Base-by-base conservation (phyloP, 495 filamentous ascomycete species). In the Lophiotrema nucula region DNA sequence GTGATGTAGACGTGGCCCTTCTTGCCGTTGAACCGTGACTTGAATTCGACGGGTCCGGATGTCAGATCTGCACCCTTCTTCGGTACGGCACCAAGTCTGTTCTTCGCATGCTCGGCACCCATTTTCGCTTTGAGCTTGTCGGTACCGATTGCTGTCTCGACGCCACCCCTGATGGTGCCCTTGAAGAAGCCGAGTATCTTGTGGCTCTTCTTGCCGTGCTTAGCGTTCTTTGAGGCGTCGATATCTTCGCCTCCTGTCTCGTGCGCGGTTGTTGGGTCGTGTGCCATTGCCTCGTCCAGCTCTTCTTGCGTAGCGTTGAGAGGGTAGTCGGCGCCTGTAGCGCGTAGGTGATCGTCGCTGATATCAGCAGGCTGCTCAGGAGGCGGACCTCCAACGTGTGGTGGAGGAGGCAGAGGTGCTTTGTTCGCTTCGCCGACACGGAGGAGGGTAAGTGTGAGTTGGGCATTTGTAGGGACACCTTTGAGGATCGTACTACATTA, bases 391-490 rank as follows among this genome's bases (percentile, higher is more conserved):
- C 64, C 62, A n/a, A 79, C 75, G 2, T 72, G 73, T 4, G 90
- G 88, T 0, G 89, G 87, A n/a, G 90, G 88, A 2, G 89, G 88
- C 0, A 95, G 71, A 0, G 90, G 90, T 0, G 88, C 81, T 49
- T 87, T 84, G 70, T 91, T 92, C 18, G 83, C 85, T 73, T 95
- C 90, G 47, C 90, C 89, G 50, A 92, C 84, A 33, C 91, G 87
- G 23, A 96, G 85, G 12, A 95, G 79, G 3, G 90, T 95, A 42
- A 96, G 70, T 0, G 90, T 88, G 12, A 96, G 77, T 62, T 95
- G 90, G n/a, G 89, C 90, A 67, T 95, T 92, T 2, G 90, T 95
- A 0, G 90, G 90, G 35, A 91, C 83, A 13, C 87, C 88, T 66
- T 87, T 85, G 48, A 96, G 82, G 4, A 95, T 61, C 3, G 86